Evolutionary conservation across 2,329 filamentous ascomycete genomes (phyloP), one percentile per base, ranked within the genome.

Genomic region (Ascochyta clinopodiicola): DNA sequence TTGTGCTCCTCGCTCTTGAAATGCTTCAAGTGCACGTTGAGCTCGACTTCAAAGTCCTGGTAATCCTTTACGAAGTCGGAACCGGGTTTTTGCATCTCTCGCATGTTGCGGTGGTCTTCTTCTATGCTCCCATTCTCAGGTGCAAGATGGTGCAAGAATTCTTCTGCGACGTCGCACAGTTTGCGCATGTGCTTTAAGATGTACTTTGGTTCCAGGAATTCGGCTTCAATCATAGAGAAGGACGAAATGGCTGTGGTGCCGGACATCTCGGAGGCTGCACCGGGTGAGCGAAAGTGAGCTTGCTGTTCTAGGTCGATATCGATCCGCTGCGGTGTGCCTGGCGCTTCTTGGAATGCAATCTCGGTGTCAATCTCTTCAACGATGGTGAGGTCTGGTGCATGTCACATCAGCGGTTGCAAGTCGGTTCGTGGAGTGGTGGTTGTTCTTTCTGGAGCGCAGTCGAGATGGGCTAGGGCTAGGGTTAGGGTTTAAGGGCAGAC

Each of bases 231-330:
- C 54, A 75, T 73, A 6, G 79, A 80, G 51, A 79, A 78, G 2
- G 79, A 78, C 0, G 79, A 79, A 38, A 78, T 78, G 4, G 77
- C 77, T 2, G 80, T 81, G 2, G 77, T 81, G 13, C 78, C 78
- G 4, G 80, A 81, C 63, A 80, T 76, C 36, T 71, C 75, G 6
- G 79, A 81, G 15, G 63, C 61, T 24, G 67, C 71, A 22, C 72
- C 74, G n/a, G 74, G 74, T 25, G 74, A 77, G 44, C 64, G 68
- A 42, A 52, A 49, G 22, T 50, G 48, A 4, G 59, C 31, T 19
- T 51, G 59, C 19, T 60, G 60, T 32, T 56, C 53, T 10, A 47
- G 24, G 21, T 46, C 34, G 4, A 55, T 21, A n/a, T 56, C 53
- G 43, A 51, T 32, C 31, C 37, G 60, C 17, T 55, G 37, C n/a